Evolutionary conservation across 345 rosid genomes (phyloP).

Genomic region (Lenwebbia sp.): DNA sequence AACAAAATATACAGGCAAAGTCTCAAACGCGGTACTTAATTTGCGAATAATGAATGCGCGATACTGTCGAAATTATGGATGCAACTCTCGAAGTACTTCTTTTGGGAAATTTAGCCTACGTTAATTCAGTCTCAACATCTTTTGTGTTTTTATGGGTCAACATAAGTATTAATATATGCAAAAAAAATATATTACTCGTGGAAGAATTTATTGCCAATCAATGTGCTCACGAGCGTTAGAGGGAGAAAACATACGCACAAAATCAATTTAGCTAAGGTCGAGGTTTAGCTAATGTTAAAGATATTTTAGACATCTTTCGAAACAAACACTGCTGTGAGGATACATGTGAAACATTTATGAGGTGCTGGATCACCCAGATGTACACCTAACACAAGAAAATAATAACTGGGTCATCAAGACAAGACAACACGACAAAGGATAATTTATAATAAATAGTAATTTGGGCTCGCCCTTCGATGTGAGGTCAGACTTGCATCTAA

Average conservation of each 20-base stretch:
- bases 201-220: too few relatives aligned
- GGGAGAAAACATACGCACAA: not conserved
- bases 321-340: not conserved
- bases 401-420: not conserved
- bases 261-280: not conserved
- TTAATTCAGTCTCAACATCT: not conserved
- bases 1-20: rapidly evolving
- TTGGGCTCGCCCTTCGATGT: not conserved
- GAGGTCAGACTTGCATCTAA: not conserved
- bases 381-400: not conserved
- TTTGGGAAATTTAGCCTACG: not conserved
- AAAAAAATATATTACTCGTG: too few relatives aligned
- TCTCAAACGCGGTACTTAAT: not conserved
- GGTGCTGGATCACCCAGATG: not conserved
- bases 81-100: not conserved
- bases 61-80: not conserved
- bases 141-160: not conserved
- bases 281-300: not conserved
- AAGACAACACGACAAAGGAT: not conserved
- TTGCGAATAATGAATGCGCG: not conserved
- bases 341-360: not conserved
- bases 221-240: not conserved
- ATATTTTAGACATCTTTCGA: too few relatives aligned
- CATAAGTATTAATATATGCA: too few relatives aligned
- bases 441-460: not conserved